phyloP scores from a whole-genome alignment of 352 stramenopile genomes.

The Phytophthora pinifolia region DNA sequence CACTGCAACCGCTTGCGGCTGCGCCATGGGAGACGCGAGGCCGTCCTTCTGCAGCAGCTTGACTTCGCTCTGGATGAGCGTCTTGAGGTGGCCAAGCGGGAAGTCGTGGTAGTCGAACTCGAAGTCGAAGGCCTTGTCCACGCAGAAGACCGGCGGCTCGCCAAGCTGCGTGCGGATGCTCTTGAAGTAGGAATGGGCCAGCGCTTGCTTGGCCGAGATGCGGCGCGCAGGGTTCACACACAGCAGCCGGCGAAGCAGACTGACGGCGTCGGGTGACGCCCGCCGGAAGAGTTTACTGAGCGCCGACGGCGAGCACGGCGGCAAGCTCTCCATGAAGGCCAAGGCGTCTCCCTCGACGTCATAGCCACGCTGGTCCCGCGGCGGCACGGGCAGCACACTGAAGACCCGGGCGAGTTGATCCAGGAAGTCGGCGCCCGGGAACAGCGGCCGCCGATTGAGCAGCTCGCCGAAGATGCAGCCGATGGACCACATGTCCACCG shows the following conservation, averaged over 20 bases:
- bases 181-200: constrained; percentile 93
- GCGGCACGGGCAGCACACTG: constrained; percentile 63
- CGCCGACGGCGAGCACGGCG: constrained; percentile 68
- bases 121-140: constrained; percentile 76
- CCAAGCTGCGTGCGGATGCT: constrained; percentile 67
- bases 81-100: constrained; percentile 52
- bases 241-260: constrained; percentile 62
- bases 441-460: constrained; percentile 74
- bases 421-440: constrained; percentile 78
- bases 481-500: constrained; percentile 88
- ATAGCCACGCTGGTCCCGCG: constrained; percentile 77
- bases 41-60: constrained; percentile 61
- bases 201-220: constrained; percentile 85
- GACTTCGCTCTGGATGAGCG: constrained; percentile 80
- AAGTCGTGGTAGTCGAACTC: constrained; percentile 83
- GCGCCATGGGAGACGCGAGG: constrained; percentile 9
- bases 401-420: constrained; percentile 82
- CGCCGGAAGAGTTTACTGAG: constrained; percentile 69
- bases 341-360: constrained; percentile 71
- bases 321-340: constrained; percentile 74
- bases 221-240: constrained; percentile 91
- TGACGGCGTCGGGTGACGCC: constrained; percentile 68
- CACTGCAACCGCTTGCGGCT: neutral
- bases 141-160: constrained; percentile 64
- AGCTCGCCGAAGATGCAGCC: constrained; percentile 95